Evolutionary conservation across 768 basidiomycete species (phyloP).

Genomic region (Amanita inopinata): DNA sequence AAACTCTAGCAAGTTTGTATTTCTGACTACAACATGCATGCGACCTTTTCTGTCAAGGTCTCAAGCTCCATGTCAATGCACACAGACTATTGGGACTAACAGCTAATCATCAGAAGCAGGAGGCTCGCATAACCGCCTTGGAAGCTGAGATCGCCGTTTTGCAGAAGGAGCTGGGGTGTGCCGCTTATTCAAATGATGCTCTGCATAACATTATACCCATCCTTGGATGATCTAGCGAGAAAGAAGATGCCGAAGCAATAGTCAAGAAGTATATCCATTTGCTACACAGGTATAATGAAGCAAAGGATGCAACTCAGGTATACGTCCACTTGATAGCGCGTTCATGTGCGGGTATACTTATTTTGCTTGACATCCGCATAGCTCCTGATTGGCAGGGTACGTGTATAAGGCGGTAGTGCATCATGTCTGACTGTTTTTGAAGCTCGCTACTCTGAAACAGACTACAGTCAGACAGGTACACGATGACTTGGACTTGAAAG

Average conservation of each 20-base stretch:
- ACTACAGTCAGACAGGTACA: constrained; percentile 70
- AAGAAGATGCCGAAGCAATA: constrained; percentile 45
- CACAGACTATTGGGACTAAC: not conserved
- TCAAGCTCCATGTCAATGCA: not conserved
- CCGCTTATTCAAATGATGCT: not conserved
- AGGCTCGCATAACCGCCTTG: constrained; percentile 36
- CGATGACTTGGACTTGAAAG: constrained; percentile 54
- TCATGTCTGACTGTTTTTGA: constrained; percentile 11
- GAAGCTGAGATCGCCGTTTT: constrained; percentile 38
- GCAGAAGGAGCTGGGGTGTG: constrained; percentile 38
- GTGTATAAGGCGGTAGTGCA: constrained; percentile 10
- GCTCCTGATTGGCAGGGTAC: constrained; percentile 74
- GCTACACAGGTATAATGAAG: constrained; percentile 70
- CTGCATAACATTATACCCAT: constrained; percentile 14
- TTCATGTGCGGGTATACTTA: constrained; percentile 5
- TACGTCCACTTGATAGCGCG: not conserved
- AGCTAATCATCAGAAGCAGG: constrained; percentile 31
- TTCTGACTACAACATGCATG: constrained; percentile 5
- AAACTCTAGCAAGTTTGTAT: no score
- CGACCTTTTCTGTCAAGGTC: constrained; percentile 7
- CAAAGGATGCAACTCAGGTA: constrained; percentile 78
- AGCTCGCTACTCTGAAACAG: constrained; percentile 67
- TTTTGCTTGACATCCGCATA: constrained; percentile 21
- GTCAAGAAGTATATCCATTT: constrained; percentile 62
- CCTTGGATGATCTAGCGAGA: constrained; percentile 18